Base-by-base conservation (phyloP, 352 stramenopile species). In the Globisporangium polare region DNA sequence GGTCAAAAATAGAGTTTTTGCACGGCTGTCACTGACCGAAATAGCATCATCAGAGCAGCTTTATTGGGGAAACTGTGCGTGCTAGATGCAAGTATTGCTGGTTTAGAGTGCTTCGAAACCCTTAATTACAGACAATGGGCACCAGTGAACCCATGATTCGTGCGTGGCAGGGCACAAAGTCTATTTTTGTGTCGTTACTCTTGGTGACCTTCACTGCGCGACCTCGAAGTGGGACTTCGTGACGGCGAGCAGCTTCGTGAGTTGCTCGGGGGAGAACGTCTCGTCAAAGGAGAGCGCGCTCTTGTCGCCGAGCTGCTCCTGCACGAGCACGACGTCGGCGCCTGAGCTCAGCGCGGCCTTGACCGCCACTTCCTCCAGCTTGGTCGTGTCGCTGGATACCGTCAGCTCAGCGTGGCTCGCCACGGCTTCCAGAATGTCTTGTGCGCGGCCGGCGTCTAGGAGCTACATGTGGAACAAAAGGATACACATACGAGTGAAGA, bases 251-350 rank as follows among this genome's bases (percentile, higher is more conserved):
- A 89, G 57, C 43, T 78, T 51, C 51, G 76, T 50, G n/a, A 90
- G 65, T 47, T 89, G 72, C 26, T 67, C 37, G 1, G 58, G 13
- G 5, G 77, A 73, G 66, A 83, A 87, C 37, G 33, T 45, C 0
- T 68, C 60, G 6, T 50, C 67, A 33, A 83, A 83, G 7, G 71
- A 56, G 17, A 85, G 64, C 29, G 72, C 59, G 3, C 66, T 74
- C 18, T 49, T 46, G 17, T 67, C 67, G 18, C 71, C 67, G 0
- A 88, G 73, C 56, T 91, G 79, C 50, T 92, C 78, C 56, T 89
- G 71, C 20, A 89, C 66, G 20, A 92, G 65, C 31, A 77, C 69
- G 3, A 90, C 69, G 68, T 92, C 78, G 10, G 79, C 77, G 8
- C 79, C 81, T 20, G 74, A 69, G 59, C 74, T 89, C 17, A 83